Base-by-base conservation (phyloP, 257 asterid genomes). In the Leptodermis oblonga region DNA sequence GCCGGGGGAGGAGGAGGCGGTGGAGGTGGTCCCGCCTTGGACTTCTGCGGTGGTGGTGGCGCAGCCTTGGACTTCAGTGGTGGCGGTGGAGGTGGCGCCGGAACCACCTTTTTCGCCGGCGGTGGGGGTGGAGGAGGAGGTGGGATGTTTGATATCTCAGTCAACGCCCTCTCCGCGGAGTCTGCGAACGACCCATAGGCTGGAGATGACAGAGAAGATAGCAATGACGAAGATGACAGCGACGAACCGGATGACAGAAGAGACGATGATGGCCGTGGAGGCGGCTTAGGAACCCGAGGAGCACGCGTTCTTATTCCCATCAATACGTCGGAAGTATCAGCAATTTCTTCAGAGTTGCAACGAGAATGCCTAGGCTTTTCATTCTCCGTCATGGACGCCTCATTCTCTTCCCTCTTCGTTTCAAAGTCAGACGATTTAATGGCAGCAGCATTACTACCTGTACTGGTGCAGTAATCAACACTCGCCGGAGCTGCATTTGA, bases 281-380 rank as follows among this genome's bases (percentile, higher is more conserved):
- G 99, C 13, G 99, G 99, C 54, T 76, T 87, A 0, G 99, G 99
- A 66, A 94, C 84, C 9, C 96, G 83, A 5, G 99, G 97, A 42
- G 43, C 82, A 25, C 97, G 93, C 60, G 95, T 81, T 80, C 83
- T 87, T 37, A 82, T 22, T 71, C 76, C 78, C 80, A 82, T 74
- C 20, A 78, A 33, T 48, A 73, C 74, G 28, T 81, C 92, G 2
- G 89, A 83, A 58, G 82, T 70, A 22, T 84, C 97, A 6, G 73
- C 77, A 26, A 79, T 72, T 39, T 90, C 96, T 7, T 84, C 96
- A 0, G 91, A 80, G 69, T 76, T 75, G 78, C 70, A 63, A 49
- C 78, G 77, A 56, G 88, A 82, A 75, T 80, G 88, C 42, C 85
- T 69, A 1, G 87, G 79, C 79, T 71, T 73, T 41, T 84, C 90